A percentile compares a stretch with the other conserved stretches of the same genome.
phyloP scores from a whole-genome alignment of 129 eudicot genomes.

The Artemisia annua region DNA sequence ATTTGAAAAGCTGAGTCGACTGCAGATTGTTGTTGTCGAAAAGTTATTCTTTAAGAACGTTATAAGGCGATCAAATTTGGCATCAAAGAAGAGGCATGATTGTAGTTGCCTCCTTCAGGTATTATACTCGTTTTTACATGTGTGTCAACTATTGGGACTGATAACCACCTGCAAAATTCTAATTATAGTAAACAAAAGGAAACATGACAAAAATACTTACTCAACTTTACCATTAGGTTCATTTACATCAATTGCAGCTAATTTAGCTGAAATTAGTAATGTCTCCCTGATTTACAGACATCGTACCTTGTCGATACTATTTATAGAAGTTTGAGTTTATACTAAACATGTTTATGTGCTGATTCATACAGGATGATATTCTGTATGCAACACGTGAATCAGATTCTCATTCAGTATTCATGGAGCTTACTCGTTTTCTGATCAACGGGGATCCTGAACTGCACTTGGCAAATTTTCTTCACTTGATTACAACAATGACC shows the following conservation, averaged over 20 bases:
- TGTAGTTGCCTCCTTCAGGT: constrained; percentile 52
- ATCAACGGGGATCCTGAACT: constrained; percentile 48
- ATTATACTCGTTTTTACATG: not conserved
- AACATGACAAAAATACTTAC: no score
- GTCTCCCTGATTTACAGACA: no score
- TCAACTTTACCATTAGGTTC: not conserved
- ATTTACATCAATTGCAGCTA: not conserved
- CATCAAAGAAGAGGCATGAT: constrained; percentile 61
- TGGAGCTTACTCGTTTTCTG: constrained; percentile 68
- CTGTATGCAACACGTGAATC: constrained; percentile 53
- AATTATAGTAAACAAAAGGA: no score
- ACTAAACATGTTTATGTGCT: not conserved
- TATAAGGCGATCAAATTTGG: constrained; percentile 43
- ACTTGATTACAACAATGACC: constrained; percentile 66
- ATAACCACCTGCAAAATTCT: no score
- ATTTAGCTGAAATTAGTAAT: not conserved
- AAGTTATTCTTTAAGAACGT: constrained; percentile 65
- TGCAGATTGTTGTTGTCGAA: constrained; percentile 70
- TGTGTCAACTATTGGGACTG: no score
- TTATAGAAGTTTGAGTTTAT: not conserved
- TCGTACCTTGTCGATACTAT: not conserved
- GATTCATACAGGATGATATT: constrained; percentile 30
- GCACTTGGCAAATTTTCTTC: constrained; percentile 81
- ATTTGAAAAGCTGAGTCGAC: constrained; percentile 37
- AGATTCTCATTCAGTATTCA: constrained; percentile 63